A percentile compares a stretch with the other conserved stretches of the same genome.
phyloP scores from a whole-genome alignment of 331 rosid species.

The Pyrus hybrid region DNA sequence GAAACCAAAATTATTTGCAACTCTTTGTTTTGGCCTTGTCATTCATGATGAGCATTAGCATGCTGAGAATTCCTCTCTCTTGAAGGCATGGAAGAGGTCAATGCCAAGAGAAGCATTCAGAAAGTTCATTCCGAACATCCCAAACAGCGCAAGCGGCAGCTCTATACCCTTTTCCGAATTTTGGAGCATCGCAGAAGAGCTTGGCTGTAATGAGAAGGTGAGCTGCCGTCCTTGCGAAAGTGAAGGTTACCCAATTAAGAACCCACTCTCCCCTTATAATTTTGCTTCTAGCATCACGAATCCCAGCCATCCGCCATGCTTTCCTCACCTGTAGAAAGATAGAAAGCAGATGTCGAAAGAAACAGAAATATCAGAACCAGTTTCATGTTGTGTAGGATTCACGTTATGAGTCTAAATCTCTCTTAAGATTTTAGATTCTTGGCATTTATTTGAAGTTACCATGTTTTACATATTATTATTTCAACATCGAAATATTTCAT shows the following conservation, averaged over 20 bases:
- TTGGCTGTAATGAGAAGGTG: constrained; percentile 72
- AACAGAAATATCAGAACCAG: constrained; percentile 8
- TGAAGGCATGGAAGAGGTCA: constrained; percentile 70
- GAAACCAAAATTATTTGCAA: neutral
- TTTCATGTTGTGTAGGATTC: neutral
- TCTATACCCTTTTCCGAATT: constrained; percentile 70
- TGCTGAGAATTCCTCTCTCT: constrained; percentile 41
- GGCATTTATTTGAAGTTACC: too few species aligned
- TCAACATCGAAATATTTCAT: too few species aligned
- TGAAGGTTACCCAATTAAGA: constrained; percentile 70
- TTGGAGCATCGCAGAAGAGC: constrained; percentile 64
- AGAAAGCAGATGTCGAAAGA: constrained; percentile 67
- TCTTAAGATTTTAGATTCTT: too few species aligned
- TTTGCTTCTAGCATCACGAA: constrained; percentile 40
- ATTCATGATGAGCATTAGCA: constrained; percentile 27
- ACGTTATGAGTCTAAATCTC: too few species aligned
- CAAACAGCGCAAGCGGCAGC: constrained; percentile 79
- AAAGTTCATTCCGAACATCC: constrained; percentile 87
- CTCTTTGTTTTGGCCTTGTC: neutral
- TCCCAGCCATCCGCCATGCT: constrained; percentile 72
- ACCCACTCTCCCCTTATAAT: constrained; percentile 70
- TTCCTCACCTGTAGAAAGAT: constrained; percentile 81
- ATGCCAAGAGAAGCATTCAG: constrained; percentile 71
- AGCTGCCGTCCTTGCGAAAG: constrained; percentile 49
- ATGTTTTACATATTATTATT: too few species aligned